Conservation (phyloP, 768 basidiomycete species). For the Tricholoma sp. region DNA sequence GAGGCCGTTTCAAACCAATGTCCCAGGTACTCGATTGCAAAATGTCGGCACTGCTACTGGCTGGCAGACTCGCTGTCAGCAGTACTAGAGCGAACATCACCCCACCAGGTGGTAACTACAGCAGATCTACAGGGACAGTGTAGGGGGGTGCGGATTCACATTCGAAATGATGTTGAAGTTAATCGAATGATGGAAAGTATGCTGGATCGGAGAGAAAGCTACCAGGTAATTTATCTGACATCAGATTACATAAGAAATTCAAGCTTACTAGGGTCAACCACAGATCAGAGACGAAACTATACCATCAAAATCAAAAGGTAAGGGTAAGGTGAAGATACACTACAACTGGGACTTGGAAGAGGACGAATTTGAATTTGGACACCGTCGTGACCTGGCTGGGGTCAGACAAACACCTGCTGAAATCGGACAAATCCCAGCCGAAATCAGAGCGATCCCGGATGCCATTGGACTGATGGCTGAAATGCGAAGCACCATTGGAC, state of each 20-base stretch:
- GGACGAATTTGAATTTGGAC: too few relatives aligned
- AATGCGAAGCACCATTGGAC: too few relatives aligned
- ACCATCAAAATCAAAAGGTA: neutral
- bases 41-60: neutral
- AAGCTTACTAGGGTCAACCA: neutral
- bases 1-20: neutral
- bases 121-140: neutral
- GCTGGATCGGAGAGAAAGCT: neutral
- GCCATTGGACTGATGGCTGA: too few relatives aligned
- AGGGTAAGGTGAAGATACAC: neutral
- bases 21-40: neutral
- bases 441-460: too few relatives aligned
- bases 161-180: neutral
- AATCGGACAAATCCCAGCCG: too few relatives aligned
- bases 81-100: neutral
- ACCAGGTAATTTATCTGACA: neutral
- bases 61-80: neutral
- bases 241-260: neutral
- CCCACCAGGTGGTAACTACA: neutral
- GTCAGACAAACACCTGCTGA: too few relatives aligned
- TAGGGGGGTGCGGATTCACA: neutral
- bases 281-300: neutral
- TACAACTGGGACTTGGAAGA: too few relatives aligned
- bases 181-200: neutral
- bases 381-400: too few relatives aligned